These are phyloP conservation scores for Rhodotorula kratochvilovae DNA, from an alignment of 768 basidiomycete genomes.

Conservation along the genomic window DNA sequence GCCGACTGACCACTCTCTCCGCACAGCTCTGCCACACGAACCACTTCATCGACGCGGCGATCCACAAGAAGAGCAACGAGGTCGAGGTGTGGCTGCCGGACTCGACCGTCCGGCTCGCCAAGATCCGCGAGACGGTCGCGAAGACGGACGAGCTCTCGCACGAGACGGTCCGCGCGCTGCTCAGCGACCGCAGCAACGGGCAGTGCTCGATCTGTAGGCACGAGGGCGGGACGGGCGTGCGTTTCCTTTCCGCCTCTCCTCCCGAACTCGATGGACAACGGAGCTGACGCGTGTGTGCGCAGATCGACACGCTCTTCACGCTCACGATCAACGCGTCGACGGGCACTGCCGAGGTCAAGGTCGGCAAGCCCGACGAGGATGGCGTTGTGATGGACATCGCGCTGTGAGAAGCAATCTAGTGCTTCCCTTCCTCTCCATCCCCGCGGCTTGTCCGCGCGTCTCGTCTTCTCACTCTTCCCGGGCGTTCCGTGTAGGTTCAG, in stretches of 20 bases:
- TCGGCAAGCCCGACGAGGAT: slow-evolving; percentile 13
- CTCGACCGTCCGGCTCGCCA: background rate
- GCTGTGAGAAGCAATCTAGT: background rate
- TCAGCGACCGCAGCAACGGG: slow-evolving; percentile 6
- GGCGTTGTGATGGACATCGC: slow-evolving; percentile 4
- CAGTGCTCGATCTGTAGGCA: slow-evolving; percentile 1
- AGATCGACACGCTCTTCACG: slow-evolving; percentile 13
- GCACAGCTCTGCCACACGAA: slow-evolving; percentile 4
- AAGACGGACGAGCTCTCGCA: background rate
- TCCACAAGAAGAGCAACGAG: background rate
- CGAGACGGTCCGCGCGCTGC: background rate
- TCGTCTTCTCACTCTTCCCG: too few species aligned
- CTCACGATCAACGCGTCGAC: background rate
- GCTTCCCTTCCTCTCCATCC: too few species aligned
- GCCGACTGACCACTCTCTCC: background rate
- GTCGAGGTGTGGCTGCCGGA: background rate
- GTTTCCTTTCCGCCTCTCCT: too few species aligned
- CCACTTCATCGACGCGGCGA: background rate
- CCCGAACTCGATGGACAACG: too few species aligned
- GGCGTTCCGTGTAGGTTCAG: too few species aligned
- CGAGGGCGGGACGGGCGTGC: background rate
- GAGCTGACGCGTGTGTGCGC: background rate
- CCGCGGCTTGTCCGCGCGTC: too few species aligned
- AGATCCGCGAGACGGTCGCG: background rate
- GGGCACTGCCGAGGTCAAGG: slow-evolving; percentile 5